Evolutionary conservation across 2,329 filamentous ascomycete genomes (phyloP).

Genomic region (Fusarium pseudoanthophilum): DNA sequence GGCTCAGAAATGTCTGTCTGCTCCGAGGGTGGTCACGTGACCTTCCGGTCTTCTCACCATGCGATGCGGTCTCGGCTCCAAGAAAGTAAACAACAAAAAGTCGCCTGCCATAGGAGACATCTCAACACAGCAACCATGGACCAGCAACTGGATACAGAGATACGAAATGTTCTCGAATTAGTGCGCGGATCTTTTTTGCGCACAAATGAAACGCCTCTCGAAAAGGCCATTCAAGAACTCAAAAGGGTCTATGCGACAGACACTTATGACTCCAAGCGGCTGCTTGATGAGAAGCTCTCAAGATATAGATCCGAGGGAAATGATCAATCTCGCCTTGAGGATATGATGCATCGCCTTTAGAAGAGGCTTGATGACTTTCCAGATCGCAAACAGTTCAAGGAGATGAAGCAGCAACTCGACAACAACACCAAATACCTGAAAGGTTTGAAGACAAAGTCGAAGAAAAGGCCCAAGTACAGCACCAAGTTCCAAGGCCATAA

Average conservation of each 20-base stretch:
- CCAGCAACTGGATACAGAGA: not conserved
- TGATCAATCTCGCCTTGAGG: not conserved
- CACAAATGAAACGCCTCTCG: not conserved
- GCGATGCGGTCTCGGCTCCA: no score
- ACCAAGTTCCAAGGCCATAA: accelerated
- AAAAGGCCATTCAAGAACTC: not conserved
- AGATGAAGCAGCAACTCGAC: not conserved
- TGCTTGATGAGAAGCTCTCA: accelerated
- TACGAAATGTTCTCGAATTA: not conserved
- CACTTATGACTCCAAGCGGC: no score
- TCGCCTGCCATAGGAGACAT: no score
- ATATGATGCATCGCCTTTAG: not conserved
- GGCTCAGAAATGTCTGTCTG: not conserved
- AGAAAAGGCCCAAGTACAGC: accelerated
- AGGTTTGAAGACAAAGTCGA: not conserved
- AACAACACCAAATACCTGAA: not conserved
- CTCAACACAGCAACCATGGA: not conserved
- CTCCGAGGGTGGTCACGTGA: not conserved
- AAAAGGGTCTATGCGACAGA: not conserved
- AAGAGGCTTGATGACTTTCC: not conserved
- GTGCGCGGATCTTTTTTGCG: not conserved
- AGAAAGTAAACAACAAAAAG: not conserved
- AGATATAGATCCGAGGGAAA: accelerated
- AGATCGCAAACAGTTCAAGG: not conserved
- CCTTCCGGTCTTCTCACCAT: accelerated